Percentiles rank a stretch among this genome's conserved stretches.
phyloP scores from a whole-genome alignment of 805 yeast genomes.

The Saturnispora dispora region DNA sequence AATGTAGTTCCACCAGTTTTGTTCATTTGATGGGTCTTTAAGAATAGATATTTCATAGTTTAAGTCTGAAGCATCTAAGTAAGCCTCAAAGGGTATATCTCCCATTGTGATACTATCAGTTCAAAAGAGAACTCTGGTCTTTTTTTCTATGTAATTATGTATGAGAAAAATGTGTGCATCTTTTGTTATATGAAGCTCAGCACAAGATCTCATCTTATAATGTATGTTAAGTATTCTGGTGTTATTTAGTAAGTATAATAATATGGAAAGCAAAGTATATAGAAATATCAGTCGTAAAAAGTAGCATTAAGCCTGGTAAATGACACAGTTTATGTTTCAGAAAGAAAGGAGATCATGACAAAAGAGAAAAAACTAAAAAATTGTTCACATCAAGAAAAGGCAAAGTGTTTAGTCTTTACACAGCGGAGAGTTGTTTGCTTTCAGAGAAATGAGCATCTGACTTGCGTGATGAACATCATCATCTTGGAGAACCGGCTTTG shows the following conservation, averaged over 20 bases:
- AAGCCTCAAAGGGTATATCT: slow-evolving; percentile 31
- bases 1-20: slow-evolving; percentile 40
- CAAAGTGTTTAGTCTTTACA: not conserved
- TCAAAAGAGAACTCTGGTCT: not conserved
- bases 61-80: slow-evolving; percentile 5
- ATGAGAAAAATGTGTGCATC: not conserved
- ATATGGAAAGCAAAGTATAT: not conserved
- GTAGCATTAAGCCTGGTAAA: not conserved
- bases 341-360: not conserved
- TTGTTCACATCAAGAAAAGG: not conserved
- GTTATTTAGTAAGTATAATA: too few species aligned
- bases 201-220: not conserved
- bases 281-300: not conserved
- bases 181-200: not conserved
- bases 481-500: not conserved
- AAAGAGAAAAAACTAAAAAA: not conserved
- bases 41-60: slow-evolving; percentile 2
- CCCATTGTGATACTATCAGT: slow-evolving; percentile 1
- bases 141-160: not conserved
- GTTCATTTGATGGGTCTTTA: slow-evolving; percentile 27
- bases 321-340: not conserved
- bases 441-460: slow-evolving; percentile 3
- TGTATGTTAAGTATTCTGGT: not conserved
- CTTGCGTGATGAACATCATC: slow-evolving; percentile 8
- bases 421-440: not conserved